phyloP scores from a whole-genome alignment of 2,329 filamentous ascomycete species.

The Colletotrichum caudatum region DNA sequence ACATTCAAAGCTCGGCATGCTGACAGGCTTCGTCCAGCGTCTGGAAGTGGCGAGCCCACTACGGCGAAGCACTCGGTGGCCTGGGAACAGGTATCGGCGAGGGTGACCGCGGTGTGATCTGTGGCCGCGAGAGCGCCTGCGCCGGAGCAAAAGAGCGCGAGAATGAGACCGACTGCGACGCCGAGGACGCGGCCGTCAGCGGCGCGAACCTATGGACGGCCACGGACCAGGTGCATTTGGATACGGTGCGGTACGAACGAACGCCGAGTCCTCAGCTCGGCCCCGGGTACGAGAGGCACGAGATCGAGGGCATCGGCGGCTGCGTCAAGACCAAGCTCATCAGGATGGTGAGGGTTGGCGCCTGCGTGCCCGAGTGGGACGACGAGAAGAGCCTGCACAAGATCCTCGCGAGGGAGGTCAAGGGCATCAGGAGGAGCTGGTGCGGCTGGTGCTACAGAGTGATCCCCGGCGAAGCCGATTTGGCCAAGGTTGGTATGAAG shows the following conservation, averaged over 20 bases:
- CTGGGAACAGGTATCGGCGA: constrained; percentile 90
- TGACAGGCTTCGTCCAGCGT: constrained; percentile 60
- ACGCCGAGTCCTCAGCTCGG: constrained; percentile 65
- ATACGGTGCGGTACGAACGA: constrained; percentile 48
- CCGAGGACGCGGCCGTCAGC: constrained; percentile 73
- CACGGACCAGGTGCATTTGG: constrained; percentile 47
- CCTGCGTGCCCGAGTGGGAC: constrained; percentile 86
- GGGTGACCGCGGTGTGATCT: constrained; percentile 88
- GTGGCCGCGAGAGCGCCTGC: constrained; percentile 82
- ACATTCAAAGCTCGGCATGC: constrained; percentile 20
- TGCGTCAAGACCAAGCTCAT: constrained; percentile 90
- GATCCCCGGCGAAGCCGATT: constrained; percentile 65
- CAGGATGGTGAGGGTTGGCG: constrained; percentile 82
- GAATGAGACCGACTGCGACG: constrained; percentile 87
- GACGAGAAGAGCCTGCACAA: constrained; percentile 77
- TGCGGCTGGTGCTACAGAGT: constrained; percentile 92
- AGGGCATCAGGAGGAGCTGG: constrained; percentile 80
- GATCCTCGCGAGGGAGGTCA: constrained; percentile 77
- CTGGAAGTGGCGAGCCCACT: constrained; percentile 91
- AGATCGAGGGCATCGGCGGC: constrained; percentile 92
- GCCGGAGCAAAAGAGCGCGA: constrained; percentile 82
- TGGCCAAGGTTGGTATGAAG: constrained; percentile 30
- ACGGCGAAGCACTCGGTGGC: constrained; percentile 82
- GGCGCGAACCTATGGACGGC: constrained; percentile 37
- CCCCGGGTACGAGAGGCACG: constrained; percentile 84